phyloP scores from a whole-genome alignment of 371 early-diverging fungal species.

The Mortierella sp. region DNA sequence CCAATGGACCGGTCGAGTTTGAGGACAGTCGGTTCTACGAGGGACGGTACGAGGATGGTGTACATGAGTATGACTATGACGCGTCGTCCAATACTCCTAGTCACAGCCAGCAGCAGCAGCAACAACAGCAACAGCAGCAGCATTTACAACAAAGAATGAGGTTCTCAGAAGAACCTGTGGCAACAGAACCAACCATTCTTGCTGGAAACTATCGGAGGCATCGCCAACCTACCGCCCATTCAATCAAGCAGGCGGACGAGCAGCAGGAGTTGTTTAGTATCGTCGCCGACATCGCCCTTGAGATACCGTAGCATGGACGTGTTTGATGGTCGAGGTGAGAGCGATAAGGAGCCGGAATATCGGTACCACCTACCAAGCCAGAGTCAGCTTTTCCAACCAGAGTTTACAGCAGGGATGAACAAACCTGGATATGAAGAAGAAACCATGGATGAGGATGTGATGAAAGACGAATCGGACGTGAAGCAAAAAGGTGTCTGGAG shows the following conservation, averaged over 20 bases:
- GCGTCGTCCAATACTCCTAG: background rate
- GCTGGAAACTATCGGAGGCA: background rate
- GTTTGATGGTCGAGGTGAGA: background rate
- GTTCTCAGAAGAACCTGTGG: background rate
- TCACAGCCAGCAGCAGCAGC: slow-evolving; percentile 8
- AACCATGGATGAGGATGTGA: background rate
- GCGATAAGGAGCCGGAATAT: background rate
- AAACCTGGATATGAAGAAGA: background rate
- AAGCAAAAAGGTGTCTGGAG: background rate
- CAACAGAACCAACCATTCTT: slow-evolving; percentile 10
- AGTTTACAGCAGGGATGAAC: background rate
- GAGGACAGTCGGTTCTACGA: slow-evolving; percentile 35
- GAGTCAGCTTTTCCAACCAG: background rate
- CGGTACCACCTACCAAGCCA: background rate
- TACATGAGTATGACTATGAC: slow-evolving; percentile 14
- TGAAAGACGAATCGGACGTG: background rate
- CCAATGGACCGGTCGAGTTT: slow-evolving; percentile 20
- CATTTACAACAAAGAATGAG: background rate
- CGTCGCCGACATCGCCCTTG: background rate
- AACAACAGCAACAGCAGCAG: background rate
- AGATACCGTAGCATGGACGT: background rate
- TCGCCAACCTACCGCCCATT: background rate
- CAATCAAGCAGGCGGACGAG: background rate
- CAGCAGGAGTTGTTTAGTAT: background rate
- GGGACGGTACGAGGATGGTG: slow-evolving; percentile 21